phyloP scores from a whole-genome alignment of 2,329 filamentous ascomycete genomes.

The Triangularia setosa region DNA sequence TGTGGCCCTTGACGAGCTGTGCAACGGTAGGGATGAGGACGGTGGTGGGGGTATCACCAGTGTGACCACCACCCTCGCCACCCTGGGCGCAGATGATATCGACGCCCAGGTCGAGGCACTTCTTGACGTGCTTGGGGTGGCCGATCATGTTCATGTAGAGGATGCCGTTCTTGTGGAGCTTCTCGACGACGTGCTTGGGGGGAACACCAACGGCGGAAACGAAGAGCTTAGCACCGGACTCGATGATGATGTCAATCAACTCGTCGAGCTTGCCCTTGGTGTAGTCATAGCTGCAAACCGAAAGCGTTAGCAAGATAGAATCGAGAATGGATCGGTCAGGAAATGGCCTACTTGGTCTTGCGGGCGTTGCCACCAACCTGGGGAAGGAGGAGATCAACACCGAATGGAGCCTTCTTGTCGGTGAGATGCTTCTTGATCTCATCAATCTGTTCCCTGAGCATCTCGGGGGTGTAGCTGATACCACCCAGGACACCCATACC shows the following conservation, averaged over 20 bases:
- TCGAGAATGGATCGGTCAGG: background rate
- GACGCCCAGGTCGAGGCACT: constrained; percentile 85
- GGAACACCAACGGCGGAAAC: constrained; percentile 95
- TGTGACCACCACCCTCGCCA: constrained; percentile 95
- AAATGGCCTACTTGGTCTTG: constrained; percentile 74
- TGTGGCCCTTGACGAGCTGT: constrained; percentile 73
- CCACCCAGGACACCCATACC: constrained; percentile 96
- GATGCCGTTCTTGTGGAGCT: constrained; percentile 80
- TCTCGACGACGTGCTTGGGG: constrained; percentile 82
- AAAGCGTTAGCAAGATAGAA: constrained; percentile 4
- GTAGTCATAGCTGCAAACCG: constrained; percentile 80
- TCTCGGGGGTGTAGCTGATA: constrained; percentile 92
- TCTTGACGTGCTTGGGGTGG: constrained; percentile 97
- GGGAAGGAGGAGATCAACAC: constrained; percentile 87
- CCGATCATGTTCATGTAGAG: constrained; percentile 99
- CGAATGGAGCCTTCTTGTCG: constrained; percentile 93
- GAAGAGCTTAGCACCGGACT: constrained; percentile 86
- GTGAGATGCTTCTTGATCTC: constrained; percentile 85
- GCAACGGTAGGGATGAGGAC: constrained; percentile 91
- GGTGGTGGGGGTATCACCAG: constrained; percentile 86
- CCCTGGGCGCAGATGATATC: constrained; percentile 99
- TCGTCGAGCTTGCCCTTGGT: constrained; percentile 97
- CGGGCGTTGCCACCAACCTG: constrained; percentile 92
- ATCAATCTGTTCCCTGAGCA: constrained; percentile 90
- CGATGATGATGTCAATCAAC: constrained; percentile 87